phyloP scores from a whole-genome alignment of 78 protist genomes.

The Bigelowiella natans region DNA sequence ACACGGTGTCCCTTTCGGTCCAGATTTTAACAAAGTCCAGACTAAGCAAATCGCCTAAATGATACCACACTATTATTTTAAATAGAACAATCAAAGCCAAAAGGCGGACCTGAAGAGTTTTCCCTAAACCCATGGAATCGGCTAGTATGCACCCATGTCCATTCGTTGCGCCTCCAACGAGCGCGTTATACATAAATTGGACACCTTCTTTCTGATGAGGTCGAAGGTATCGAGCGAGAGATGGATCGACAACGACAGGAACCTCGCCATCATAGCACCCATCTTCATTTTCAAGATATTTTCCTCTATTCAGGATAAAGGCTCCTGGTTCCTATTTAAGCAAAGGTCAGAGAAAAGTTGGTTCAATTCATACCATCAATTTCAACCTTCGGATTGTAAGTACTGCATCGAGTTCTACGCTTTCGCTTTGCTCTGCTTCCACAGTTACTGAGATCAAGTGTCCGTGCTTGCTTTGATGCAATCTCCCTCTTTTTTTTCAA shows the following conservation, averaged over 20 bases:
- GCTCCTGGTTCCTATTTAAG: not conserved
- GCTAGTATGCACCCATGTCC: slow-evolving; percentile 18
- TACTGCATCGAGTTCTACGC: not conserved
- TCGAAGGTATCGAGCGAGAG: not conserved
- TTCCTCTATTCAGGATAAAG: not conserved
- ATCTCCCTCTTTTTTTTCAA: not conserved
- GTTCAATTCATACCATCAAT: not conserved
- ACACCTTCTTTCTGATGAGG: slow-evolving; percentile 27
- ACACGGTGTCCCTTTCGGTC: not conserved
- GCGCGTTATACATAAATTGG: not conserved
- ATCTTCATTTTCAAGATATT: not conserved
- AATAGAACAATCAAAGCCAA: too few species aligned
- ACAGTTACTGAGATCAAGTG: not conserved
- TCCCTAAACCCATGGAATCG: slow-evolving; percentile 23
- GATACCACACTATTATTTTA: too few species aligned
- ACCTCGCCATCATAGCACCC: not conserved
- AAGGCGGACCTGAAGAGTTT: slow-evolving; percentile 1
- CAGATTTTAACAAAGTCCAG: not conserved
- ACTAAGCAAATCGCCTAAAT: not conserved
- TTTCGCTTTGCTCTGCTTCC: not conserved
- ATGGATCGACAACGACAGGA: not conserved
- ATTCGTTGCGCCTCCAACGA: not conserved
- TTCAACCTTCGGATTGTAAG: not conserved
- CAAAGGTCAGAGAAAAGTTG: too few species aligned
- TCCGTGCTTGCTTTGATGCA: not conserved